Evolutionary conservation across 768 basidiomycete species (phyloP).

Genomic region (Piloderma croceum): DNA sequence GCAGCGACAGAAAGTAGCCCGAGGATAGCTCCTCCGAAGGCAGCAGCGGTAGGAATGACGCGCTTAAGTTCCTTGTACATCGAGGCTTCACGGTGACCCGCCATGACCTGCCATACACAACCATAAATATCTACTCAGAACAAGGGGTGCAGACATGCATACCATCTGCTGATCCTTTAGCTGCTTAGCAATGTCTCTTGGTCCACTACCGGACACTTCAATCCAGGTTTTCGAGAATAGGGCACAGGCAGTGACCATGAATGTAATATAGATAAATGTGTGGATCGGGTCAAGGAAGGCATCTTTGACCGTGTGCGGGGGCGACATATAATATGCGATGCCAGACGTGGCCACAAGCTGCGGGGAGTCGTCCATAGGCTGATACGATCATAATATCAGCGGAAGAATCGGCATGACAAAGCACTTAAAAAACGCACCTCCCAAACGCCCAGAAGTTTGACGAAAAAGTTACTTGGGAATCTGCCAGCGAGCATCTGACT

Average conservation of each 20-base stretch:
- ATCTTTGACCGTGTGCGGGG: constrained; percentile 88
- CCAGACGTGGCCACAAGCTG: constrained; percentile 89
- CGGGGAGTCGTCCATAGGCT: constrained; percentile 92
- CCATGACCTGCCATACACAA: constrained; percentile 51
- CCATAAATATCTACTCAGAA: background rate
- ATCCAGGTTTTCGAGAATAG: constrained; percentile 99
- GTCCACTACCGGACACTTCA: constrained; percentile 93
- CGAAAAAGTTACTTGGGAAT: constrained; percentile 88
- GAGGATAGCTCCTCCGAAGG: constrained; percentile 95
- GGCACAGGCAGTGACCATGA: constrained; percentile 92
- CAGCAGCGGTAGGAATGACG: constrained; percentile 95
- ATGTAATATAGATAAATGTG: constrained; percentile 82
- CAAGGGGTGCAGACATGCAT: constrained; percentile 10
- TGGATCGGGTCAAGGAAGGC: constrained; percentile 92
- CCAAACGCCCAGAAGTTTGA: constrained; percentile 92
- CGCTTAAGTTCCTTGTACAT: constrained; percentile 99
- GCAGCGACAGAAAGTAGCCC: constrained; percentile 87
- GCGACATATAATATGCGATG: constrained; percentile 96
- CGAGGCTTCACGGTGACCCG: constrained; percentile 89
- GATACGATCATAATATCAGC: constrained; percentile 3
- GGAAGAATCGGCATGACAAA: constrained; percentile 1
- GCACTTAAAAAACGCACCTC: constrained; percentile 61
- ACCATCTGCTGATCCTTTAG: constrained; percentile 98
- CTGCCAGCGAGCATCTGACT: constrained; percentile 91
- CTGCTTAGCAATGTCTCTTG: constrained; percentile 94